These are phyloP conservation scores for Monosporascus cannonballus DNA, from an alignment of 2,329 filamentous ascomycete species.

Conservation along the genomic window DNA sequence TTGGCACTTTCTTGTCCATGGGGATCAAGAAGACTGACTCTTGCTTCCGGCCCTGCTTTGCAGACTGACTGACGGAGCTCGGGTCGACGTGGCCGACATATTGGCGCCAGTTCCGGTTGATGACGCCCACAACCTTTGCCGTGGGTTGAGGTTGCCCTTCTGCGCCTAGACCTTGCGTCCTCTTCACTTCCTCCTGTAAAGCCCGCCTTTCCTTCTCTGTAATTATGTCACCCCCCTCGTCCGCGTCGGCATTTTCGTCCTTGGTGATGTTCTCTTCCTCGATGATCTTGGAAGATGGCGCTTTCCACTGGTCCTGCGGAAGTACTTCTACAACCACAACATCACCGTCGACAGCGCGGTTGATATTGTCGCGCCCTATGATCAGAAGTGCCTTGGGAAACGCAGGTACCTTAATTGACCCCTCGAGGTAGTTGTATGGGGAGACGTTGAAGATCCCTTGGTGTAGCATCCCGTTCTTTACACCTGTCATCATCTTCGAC, in stretches of 20 bases:
- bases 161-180: conserved; percentile 67
- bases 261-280: conserved; percentile 89
- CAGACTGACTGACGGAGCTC: conserved; percentile 69
- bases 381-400: conserved; percentile 87
- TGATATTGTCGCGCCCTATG: conserved; percentile 91
- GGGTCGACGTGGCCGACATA: conserved; percentile 95
- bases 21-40: conserved; percentile 93
- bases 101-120: conserved; percentile 96
- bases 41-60: conserved; percentile 73
- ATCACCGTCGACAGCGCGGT: conserved; percentile 86
- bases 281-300: conserved; percentile 89
- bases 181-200: conserved; percentile 85
- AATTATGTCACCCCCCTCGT: conserved; percentile 70
- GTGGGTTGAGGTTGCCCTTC: conserved; percentile 84
- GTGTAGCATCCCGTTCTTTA: conserved; percentile 83
- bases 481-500: conserved; percentile 89
- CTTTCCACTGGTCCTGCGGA: conserved; percentile 94
- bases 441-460: conserved; percentile 96
- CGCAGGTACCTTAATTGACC: conserved; percentile 79
- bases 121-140: conserved; percentile 81
- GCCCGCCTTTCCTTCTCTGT: conserved; percentile 81
- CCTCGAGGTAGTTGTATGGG: conserved; percentile 96
- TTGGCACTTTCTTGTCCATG: conserved; percentile 97
- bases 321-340: conserved; percentile 89
- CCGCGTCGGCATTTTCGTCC: conserved; percentile 87